Conservation (phyloP, 1,284 basidiomycete genomes). For the Lignosus rhinocerotis region DNA sequence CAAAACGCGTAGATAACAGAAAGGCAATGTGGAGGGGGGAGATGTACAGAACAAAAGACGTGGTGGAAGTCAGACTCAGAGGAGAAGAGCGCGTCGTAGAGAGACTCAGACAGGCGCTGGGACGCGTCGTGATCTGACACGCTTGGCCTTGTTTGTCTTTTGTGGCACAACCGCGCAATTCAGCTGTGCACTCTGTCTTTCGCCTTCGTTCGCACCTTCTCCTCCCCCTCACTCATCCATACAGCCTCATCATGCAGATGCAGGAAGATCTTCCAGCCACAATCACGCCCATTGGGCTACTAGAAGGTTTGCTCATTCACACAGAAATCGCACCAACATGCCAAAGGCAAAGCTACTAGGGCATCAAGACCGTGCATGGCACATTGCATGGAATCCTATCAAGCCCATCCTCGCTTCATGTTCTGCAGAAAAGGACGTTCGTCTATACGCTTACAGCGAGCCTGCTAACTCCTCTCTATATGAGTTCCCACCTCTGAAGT, state of each 20-base stretch:
- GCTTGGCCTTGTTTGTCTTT: constrained; percentile 32
- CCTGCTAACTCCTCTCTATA: constrained; percentile 23
- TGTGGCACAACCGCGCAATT: constrained; percentile 11
- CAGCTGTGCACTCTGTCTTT: not conserved
- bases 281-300: constrained; percentile 8
- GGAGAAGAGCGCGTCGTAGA: constrained; percentile 13
- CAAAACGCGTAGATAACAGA: not conserved
- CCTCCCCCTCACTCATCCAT: not conserved
- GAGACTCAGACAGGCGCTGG: not conserved
- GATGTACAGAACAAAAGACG: not conserved
- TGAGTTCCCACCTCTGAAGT: constrained; percentile 36
- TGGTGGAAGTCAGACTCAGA: not conserved
- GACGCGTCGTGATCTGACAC: constrained; percentile 26
- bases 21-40: not conserved
- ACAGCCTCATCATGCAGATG: constrained; percentile 5
- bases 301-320: constrained; percentile 4
- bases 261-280: not conserved
- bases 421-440: constrained; percentile 91
- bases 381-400: constrained; percentile 88
- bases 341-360: constrained; percentile 40
- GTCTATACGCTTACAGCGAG: constrained; percentile 75
- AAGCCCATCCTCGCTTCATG: constrained; percentile 88
- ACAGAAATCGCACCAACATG: not conserved
- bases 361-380: constrained; percentile 88
- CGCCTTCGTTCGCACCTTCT: not conserved